Evolutionary conservation across 176 grass and related monocot species (phyloP), one percentile per base, ranked within the genome.

Genomic region (Zoysia japonica): DNA sequence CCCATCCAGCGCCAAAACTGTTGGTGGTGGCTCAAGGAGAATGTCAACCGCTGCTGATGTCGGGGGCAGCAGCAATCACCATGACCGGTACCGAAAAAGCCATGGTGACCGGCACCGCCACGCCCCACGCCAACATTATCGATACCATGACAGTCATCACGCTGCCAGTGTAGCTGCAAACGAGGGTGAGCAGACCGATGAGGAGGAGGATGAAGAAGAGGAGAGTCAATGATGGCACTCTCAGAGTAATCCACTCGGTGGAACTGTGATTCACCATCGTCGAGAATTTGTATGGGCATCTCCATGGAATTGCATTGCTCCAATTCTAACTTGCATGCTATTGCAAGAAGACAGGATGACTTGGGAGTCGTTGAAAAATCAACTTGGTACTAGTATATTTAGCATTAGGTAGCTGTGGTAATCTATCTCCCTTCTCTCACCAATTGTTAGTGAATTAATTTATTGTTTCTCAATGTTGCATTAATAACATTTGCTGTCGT

Each of bases 1-100:
- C n/a, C 38, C 45, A n/a, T 61, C 65, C 6, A 71, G 50, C 14
- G 60, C 74, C 69, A 44, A 56, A 48, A n/a, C 47, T 44, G 61
- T 28, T 39, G 74, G 81, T 52, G 87, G 77, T 64, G 11, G 61
- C 3, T 85, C 78, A 13, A 87, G 84, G 62, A 92, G 86, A 72
- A 88, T 76, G 63, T 13, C 83, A 20, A 50, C 69, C 3, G 52
- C 60, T 57, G 17, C 47, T n/a, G 85, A 82, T 64, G 84, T 69
- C 45, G 81, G 92, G 3, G 70, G 61, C 12, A 88, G 88, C 57
- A 67, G 74, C 75, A 86, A 85, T 80, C 80, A 88, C 86, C 88
- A 88, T 50, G 48, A 61, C 45, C 83, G 78, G 16, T 85, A 85
- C 45, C 67, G 52, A 5, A 57, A 61, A 38, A 85, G 73, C 67